Conservation (phyloP, 2,329 filamentous ascomycete species). For the Malbranchea zuffiana region DNA sequence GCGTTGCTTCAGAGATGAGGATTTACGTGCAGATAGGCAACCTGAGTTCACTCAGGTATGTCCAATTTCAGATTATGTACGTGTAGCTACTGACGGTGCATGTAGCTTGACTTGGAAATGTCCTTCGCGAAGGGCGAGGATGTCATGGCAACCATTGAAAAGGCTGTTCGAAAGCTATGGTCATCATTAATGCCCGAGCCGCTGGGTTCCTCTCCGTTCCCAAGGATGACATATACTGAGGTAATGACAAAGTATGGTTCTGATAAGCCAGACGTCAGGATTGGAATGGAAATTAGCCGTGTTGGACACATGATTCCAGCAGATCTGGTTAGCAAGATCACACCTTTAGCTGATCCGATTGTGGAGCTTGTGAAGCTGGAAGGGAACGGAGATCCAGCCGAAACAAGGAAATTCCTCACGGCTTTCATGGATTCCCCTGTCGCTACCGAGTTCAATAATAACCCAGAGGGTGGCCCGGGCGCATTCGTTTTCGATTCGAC, state of each 20-base stretch:
- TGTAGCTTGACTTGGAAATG: constrained; percentile 83
- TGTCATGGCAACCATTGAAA: constrained; percentile 51
- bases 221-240: constrained; percentile 57
- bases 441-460: constrained; percentile 50
- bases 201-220: constrained; percentile 40
- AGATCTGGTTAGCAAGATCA: constrained; percentile 65
- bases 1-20: constrained; percentile 89
- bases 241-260: constrained; percentile 73
- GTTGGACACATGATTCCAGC: constrained; percentile 53
- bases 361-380: constrained; percentile 64
- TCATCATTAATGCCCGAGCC: constrained; percentile 36
- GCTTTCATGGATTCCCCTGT: constrained; percentile 60
- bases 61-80: constrained; percentile 3
- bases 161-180: constrained; percentile 48
- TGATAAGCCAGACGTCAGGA: constrained; percentile 85
- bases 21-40: constrained; percentile 80
- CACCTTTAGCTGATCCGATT: constrained; percentile 53
- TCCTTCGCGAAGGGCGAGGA: constrained; percentile 63
- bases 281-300: constrained; percentile 55
- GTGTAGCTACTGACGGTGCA: constrained; percentile 3
- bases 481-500: constrained; percentile 64
- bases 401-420: constrained; percentile 51
- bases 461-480: constrained; percentile 66
- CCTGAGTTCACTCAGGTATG: constrained; percentile 87
- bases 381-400: constrained; percentile 37